A percentile compares a stretch with the other conserved stretches of the same genome.
These are phyloP conservation scores for Tricholoma sp. DNA, from an alignment of 768 basidiomycete genomes.

Conservation along the genomic window DNA sequence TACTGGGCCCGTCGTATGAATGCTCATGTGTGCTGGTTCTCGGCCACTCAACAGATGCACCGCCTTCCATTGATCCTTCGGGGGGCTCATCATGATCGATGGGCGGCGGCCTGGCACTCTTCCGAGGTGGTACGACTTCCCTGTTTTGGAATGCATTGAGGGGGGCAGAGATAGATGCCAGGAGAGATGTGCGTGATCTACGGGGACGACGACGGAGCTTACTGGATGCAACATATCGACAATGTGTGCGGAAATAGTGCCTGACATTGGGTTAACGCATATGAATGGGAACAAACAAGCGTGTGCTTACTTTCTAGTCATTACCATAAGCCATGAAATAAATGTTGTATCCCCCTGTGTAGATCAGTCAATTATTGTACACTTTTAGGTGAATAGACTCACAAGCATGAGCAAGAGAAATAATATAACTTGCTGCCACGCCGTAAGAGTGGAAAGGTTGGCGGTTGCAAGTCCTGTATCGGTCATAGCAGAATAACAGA, in stretches of 20 bases:
- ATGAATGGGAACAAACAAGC: neutral
- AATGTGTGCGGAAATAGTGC: conserved; percentile 38
- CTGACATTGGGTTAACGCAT: conserved; percentile 16
- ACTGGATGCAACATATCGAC: conserved; percentile 31
- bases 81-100: neutral
- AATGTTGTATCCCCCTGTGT: conserved; percentile 40
- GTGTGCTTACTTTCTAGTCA: conserved; percentile 47
- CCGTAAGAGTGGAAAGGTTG: conserved; percentile 44
- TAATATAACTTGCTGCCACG: conserved; percentile 44
- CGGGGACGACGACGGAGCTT: neutral
- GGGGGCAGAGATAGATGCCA: neutral
- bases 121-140: neutral
- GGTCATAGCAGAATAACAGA: conserved; percentile 58
- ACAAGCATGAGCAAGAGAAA: conserved; percentile 51
- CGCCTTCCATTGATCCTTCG: neutral
- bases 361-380: neutral
- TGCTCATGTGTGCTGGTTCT: neutral
- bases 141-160: neutral
- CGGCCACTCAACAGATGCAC: neutral
- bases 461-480: conserved; percentile 44
- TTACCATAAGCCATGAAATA: conserved; percentile 63
- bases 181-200: neutral
- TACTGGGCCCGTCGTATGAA: neutral
- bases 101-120: neutral
- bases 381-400: conserved; percentile 10